Evolutionary conservation across 768 basidiomycete genomes (phyloP).

Genomic region (Pulveroboletus sp.): DNA sequence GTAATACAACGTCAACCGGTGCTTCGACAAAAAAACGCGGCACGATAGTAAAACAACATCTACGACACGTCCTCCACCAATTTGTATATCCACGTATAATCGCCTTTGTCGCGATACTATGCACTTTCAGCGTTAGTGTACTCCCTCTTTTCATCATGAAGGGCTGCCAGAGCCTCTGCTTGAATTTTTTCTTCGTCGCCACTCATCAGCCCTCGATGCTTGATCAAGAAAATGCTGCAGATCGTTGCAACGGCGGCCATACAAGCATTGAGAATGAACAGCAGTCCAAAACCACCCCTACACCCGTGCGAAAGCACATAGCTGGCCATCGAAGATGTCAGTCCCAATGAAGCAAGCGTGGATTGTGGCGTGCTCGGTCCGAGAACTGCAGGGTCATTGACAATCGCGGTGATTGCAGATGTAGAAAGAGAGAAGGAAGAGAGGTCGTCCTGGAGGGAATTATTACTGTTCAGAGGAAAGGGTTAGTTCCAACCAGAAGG

Average conservation of each 20-base stretch:
- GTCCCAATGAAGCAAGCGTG: background rate
- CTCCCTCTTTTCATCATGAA: background rate
- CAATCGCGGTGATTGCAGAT: background rate
- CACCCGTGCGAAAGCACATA: background rate
- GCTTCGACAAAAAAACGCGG: too few species aligned
- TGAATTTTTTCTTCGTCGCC: slow-evolving; percentile 52
- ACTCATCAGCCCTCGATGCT: slow-evolving; percentile 55
- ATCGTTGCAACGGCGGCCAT: background rate
- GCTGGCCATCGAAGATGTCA: background rate
- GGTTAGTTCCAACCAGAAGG: background rate
- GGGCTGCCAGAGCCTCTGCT: slow-evolving; percentile 32
- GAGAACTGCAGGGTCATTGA: slow-evolving; percentile 1
- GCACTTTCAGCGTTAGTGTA: too few species aligned
- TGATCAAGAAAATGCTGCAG: slow-evolving; percentile 52
- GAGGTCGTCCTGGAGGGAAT: background rate
- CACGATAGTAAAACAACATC: too few species aligned
- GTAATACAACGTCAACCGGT: too few species aligned
- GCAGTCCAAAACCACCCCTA: background rate
- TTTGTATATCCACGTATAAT: too few species aligned
- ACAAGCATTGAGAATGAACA: background rate
- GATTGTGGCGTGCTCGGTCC: background rate
- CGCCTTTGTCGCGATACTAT: too few species aligned
- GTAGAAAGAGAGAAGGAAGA: background rate
- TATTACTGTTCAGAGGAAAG: background rate
- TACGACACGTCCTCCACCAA: too few species aligned